Evolutionary conservation across 2,329 filamentous ascomycete genomes (phyloP), one percentile per base, ranked within the genome.

Genomic region (Colletotrichum coccodes): DNA sequence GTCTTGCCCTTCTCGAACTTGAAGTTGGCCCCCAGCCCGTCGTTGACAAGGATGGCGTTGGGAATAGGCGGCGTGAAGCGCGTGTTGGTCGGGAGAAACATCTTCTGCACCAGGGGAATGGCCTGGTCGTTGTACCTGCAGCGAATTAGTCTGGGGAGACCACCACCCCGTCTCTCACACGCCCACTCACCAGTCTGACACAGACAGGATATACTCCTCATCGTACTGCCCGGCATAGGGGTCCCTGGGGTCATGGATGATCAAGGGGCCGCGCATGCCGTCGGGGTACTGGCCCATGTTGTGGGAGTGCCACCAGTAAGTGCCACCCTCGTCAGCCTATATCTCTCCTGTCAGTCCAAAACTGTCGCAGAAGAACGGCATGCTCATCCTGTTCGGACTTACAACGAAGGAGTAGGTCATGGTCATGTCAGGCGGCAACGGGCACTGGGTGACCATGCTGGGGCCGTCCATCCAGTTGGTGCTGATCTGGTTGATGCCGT

Each of bases 281-380:
- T 92, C 90, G 0, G 90, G 89, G 72, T 91, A 92, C 73, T 91
- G 89, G 2, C 85, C 89, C 79, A 85, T 85, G 63, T 86, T 83
- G 76, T 92, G 90, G 1, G 88, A 90, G 77, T 92, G 90, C 82
- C 81, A 86, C 84, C 83, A 86, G 62, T 79, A 86, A 4, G 84
- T 85, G 6, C 84, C 84, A 3, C 82, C 75, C 12, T 72, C 71
- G 65, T 85, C 79, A 52, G 67, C 67, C 67, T 70, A 26, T 34
- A 26, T 6, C 2, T 3, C 16, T 34, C 28, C 23, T 14, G 28
- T 68, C 5, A 66, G 34, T 47, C n/a, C n/a, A 8, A 3, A 0
- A 8, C 30, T 36, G 3, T 57, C 9, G 26, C 30, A 6, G 0
- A 14, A 14, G 12, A 32, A 18, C 16, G 8, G 6, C 18, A 21